Percentiles rank a stretch among this genome's conserved stretches.
Evolutionary conservation across 2,329 filamentous ascomycete species (phyloP).

Genomic region (Coleophoma eucalyptorum): DNA sequence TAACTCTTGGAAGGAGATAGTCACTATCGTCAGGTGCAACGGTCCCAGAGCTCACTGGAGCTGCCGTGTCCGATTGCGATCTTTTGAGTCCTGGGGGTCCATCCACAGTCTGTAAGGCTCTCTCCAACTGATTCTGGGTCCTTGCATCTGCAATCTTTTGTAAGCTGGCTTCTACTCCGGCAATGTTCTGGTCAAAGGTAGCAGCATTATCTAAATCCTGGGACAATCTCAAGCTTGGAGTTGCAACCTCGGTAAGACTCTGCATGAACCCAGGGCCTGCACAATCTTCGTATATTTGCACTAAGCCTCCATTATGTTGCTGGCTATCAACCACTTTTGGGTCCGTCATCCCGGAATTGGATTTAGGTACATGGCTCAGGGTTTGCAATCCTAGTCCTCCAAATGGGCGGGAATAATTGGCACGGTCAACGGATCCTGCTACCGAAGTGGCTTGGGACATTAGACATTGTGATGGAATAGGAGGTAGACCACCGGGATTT

Average conservation of each 20-base stretch:
- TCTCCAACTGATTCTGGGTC: constrained; percentile 3
- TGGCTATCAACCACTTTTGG: constrained; percentile 1
- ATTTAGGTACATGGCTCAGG: constrained; percentile 19
- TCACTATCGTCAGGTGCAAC: constrained; percentile 8
- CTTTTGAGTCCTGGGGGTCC: background rate
- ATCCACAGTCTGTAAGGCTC: background rate
- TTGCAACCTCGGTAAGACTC: constrained; percentile 24
- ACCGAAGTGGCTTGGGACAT: constrained; percentile 26
- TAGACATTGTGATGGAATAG: constrained; percentile 31
- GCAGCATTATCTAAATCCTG: constrained; percentile 11
- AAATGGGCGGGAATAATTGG: constrained; percentile 20
- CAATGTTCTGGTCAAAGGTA: constrained; percentile 12
- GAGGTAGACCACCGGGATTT: constrained; percentile 19
- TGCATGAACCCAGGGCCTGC: constrained; percentile 20
- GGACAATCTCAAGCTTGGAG: constrained; percentile 18
- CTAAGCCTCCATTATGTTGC: constrained; percentile 6
- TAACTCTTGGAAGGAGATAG: constrained; percentile 15
- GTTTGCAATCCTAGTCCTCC: constrained; percentile 21
- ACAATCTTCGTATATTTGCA: constrained; percentile 22
- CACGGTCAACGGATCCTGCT: constrained; percentile 17
- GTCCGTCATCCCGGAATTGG: constrained; percentile 3
- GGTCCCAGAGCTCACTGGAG: constrained; percentile 1
- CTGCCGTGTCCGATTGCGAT: background rate
- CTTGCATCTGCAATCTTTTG: constrained; percentile 13
- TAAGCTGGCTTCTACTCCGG: constrained; percentile 12